These are phyloP conservation scores for Backusella australiensis DNA, from an alignment of 192 early-diverging fungal species.

Conservation along the genomic window DNA sequence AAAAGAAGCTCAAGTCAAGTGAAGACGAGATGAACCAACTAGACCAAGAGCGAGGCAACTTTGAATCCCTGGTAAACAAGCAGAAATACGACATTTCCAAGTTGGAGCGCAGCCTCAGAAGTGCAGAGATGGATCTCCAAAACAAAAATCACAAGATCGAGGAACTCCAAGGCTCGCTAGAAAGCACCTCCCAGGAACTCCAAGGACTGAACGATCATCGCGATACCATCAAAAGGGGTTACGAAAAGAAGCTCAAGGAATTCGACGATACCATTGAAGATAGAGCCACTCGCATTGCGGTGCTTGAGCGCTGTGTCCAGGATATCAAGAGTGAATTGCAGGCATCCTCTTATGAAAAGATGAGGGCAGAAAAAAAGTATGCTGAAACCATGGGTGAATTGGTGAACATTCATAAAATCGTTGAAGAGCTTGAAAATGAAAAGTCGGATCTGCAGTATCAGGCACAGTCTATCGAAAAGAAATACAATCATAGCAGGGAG, in stretches of 20 bases:
- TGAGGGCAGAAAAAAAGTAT: not conserved
- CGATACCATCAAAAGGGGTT: not conserved
- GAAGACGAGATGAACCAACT: not conserved
- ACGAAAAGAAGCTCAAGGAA: not conserved
- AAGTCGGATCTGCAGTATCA: not conserved
- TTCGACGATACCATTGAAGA: not conserved
- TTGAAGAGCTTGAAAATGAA: not conserved
- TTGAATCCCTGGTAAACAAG: not conserved
- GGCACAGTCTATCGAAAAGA: not conserved
- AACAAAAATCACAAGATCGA: not conserved
- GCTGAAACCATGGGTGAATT: not conserved
- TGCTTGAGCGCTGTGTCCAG: not conserved
- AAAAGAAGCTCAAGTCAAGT: not conserved
- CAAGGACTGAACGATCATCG: not conserved
- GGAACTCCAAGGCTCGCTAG: not conserved
- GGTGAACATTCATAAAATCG: not conserved
- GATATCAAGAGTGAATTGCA: not conserved
- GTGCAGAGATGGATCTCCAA: not conserved
- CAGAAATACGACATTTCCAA: not conserved
- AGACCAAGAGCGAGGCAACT: not conserved
- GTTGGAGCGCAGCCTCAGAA: not conserved
- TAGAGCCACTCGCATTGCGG: not conserved
- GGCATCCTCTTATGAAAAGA: not conserved
- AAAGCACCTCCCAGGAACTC: not conserved
- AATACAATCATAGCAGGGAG: not conserved